Evolutionary conservation across 2,329 filamentous ascomycete genomes (phyloP).

Genomic region (Ceratocystis diversiconidia): DNA sequence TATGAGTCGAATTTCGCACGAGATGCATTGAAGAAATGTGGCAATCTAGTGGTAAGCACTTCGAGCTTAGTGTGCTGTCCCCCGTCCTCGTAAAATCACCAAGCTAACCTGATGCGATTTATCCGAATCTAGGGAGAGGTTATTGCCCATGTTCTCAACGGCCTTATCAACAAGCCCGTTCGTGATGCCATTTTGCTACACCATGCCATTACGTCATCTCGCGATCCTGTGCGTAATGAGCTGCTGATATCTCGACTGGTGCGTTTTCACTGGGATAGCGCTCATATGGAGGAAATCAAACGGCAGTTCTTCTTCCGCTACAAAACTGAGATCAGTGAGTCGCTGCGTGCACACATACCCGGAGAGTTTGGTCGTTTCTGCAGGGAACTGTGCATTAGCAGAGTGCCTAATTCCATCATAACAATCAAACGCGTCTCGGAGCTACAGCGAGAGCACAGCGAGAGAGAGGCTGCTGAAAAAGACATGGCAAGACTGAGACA

Average conservation of each 20-base stretch:
- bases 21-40: conserved; percentile 75
- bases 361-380: conserved; percentile 69
- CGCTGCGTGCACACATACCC: conserved; percentile 61
- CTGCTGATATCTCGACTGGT: conserved; percentile 78
- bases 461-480: conserved; percentile 9
- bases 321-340: conserved; percentile 56
- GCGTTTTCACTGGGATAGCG: conserved; percentile 80
- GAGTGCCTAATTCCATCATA: conserved; percentile 46
- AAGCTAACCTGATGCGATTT: conserved; percentile 14
- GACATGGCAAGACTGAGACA: not conserved
- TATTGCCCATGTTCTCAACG: conserved; percentile 88
- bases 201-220: conserved; percentile 66
- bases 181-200: conserved; percentile 82
- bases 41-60: conserved; percentile 73
- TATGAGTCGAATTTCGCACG: conserved; percentile 73
- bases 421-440: conserved; percentile 31
- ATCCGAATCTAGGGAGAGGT: conserved; percentile 61
- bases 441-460: conserved; percentile 11
- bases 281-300: conserved; percentile 69
- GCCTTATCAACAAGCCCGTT: conserved; percentile 87
- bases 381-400: conserved; percentile 49
- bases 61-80: conserved; percentile 8
- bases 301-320: conserved; percentile 68
- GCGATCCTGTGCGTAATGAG: conserved; percentile 63
- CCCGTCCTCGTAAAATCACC: conserved; percentile 7